phyloP scores from a whole-genome alignment of 345 rosid genomes.

The Euclidium syriacum region DNA sequence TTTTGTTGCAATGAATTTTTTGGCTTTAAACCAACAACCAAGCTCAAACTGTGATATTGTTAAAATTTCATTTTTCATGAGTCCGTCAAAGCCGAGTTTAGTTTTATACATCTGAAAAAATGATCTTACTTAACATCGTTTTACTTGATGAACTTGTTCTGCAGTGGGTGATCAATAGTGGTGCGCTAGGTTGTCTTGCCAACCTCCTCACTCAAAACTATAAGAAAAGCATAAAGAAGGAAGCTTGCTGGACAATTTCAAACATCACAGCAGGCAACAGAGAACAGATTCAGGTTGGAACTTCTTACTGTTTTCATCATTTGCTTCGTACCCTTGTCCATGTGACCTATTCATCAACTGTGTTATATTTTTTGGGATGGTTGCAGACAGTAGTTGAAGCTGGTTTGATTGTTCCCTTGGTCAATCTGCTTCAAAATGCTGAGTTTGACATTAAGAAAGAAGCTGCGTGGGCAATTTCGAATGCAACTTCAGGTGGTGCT shows the following conservation, averaged over 20 bases:
- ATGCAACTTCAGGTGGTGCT: slow-evolving; percentile 90
- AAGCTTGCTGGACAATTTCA: slow-evolving; percentile 98
- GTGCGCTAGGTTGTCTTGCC: slow-evolving; percentile 70
- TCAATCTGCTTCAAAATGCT: slow-evolving; percentile 66
- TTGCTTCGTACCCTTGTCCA: not conserved
- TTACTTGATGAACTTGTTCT: slow-evolving; percentile 16
- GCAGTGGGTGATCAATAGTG: slow-evolving; percentile 62
- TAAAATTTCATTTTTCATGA: not conserved
- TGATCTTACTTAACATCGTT: not conserved
- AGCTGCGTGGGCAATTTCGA: slow-evolving; percentile 95
- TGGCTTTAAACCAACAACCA: not conserved
- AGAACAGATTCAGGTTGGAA: slow-evolving; percentile 77
- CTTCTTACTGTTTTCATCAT: not conserved
- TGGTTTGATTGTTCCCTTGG: slow-evolving; percentile 56
- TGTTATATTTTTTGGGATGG: not conserved
- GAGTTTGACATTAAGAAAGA: slow-evolving; percentile 93
- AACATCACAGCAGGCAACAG: slow-evolving; percentile 91
- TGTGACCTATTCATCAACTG: not conserved
- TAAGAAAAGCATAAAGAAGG: slow-evolving; percentile 92
- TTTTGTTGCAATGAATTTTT: slow-evolving; percentile 1
- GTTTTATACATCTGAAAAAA: not conserved
- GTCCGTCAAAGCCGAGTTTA: not conserved
- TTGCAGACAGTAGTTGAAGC: slow-evolving; percentile 69
- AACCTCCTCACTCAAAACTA: slow-evolving; percentile 60
- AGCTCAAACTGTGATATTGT: not conserved